Conservation (phyloP, 306 rosid species). For the Trifolium dubium region DNA sequence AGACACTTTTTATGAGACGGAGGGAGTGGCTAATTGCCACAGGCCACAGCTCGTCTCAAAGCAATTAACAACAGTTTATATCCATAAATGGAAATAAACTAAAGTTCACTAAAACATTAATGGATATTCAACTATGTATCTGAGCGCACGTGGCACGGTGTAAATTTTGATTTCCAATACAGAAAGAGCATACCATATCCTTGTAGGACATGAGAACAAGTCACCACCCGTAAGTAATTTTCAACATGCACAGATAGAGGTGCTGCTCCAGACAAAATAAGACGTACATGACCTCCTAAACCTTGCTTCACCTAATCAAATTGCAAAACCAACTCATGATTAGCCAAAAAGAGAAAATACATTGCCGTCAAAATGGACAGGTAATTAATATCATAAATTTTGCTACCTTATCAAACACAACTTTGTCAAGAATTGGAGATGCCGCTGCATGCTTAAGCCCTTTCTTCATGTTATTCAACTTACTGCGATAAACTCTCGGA, state of each 20-base stretch:
- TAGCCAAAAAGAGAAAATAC: constrained; percentile 42
- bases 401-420: constrained; percentile 86
- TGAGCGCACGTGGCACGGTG: not conserved
- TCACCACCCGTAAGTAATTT: constrained; percentile 78
- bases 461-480: constrained; percentile 69
- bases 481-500: constrained; percentile 58
- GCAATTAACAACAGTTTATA: constrained; percentile 7
- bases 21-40: too few relatives aligned
- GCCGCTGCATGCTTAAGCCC: constrained; percentile 63
- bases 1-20: too few relatives aligned
- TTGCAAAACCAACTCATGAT: constrained; percentile 35
- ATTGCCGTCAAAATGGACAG: not conserved
- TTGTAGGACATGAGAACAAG: constrained; percentile 92
- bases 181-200: constrained; percentile 81
- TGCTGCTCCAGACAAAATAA: constrained; percentile 96
- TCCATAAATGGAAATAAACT: constrained; percentile 17
- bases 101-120: constrained; percentile 15
- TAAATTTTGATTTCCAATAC: constrained; percentile 16
- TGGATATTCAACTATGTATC: constrained; percentile 7
- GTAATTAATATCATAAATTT: constrained; percentile 12
- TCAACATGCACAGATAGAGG: constrained; percentile 88
- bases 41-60: not conserved
- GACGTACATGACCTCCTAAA: constrained; percentile 88
- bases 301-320: constrained; percentile 80
- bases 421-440: constrained; percentile 72